A percentile compares a stretch with the other conserved stretches of the same genome.
Evolutionary conservation across 1,139 yeast species (phyloP).

Genomic region (Yamadazyma triangularis): DNA sequence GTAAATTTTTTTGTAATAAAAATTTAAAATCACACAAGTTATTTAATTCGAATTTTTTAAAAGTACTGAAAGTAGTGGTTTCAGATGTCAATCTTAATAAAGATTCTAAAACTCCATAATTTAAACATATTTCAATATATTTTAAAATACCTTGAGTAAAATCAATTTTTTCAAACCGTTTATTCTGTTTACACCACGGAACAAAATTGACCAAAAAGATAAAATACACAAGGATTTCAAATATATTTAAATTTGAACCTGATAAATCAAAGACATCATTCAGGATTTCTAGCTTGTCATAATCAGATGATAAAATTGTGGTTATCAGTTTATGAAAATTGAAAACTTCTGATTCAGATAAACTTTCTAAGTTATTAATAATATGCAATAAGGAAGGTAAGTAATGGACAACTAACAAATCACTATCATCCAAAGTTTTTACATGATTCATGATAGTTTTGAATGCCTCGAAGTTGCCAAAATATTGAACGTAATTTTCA

Average conservation of each 20-base stretch:
- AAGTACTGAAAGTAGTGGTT: conserved; percentile 37
- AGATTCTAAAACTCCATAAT: conserved; percentile 76
- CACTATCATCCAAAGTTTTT: conserved; percentile 48
- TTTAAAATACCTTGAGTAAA: conserved; percentile 42
- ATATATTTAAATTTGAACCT: conserved; percentile 50
- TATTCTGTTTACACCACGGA: conserved; percentile 59
- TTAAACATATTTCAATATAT: conserved; percentile 35
- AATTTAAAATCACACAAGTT: conserved; percentile 63
- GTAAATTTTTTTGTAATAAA: conserved; percentile 61
- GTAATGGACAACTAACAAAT: conserved; percentile 57
- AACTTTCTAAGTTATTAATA: conserved; percentile 24
- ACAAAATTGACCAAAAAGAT: conserved; percentile 62
- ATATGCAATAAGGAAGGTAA: conserved; percentile 57
- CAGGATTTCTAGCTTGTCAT: conserved; percentile 13
- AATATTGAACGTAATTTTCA: conserved; percentile 24
- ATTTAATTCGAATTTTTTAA: conserved; percentile 31
- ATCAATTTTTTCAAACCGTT: conserved; percentile 48
- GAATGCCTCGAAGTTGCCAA: conserved; percentile 31
- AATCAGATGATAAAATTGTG: conserved; percentile 17
- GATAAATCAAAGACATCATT: conserved; percentile 40
- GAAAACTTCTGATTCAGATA: conserved; percentile 20
- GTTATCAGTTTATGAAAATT: conserved; percentile 24
- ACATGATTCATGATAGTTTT: conserved; percentile 26
- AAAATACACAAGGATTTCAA: conserved; percentile 44
- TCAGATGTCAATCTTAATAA: conserved; percentile 70